These are phyloP conservation scores for Xylariaceae sp. DNA, from an alignment of 2,329 filamentous ascomycete genomes.

Conservation along the genomic window DNA sequence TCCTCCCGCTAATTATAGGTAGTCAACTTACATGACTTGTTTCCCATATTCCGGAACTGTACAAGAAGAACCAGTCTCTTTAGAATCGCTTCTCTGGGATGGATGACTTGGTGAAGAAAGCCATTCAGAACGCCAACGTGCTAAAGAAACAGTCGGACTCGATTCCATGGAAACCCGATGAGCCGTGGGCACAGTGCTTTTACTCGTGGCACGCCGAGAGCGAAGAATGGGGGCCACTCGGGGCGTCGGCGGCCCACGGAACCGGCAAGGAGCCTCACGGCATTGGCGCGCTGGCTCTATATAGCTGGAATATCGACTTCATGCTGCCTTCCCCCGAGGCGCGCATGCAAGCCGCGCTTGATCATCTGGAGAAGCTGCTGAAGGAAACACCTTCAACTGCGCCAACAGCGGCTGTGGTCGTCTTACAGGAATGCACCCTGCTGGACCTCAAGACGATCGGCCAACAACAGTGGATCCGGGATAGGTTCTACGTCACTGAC, in stretches of 20 bases:
- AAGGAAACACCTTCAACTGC: neutral
- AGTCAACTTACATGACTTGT: too few relatives aligned
- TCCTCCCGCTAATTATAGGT: too few relatives aligned
- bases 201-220: neutral
- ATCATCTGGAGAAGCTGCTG: conserved; percentile 17
- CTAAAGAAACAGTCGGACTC: neutral
- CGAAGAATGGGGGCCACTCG: neutral
- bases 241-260: neutral
- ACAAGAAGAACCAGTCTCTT: neutral
- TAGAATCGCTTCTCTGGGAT: neutral
- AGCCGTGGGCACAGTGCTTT: neutral
- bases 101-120: neutral
- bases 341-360: conserved; percentile 28
- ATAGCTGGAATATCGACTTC: conserved; percentile 35
- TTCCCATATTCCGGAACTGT: too few relatives aligned
- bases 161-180: neutral
- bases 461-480: conserved; percentile 41
- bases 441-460: conserved; percentile 43
- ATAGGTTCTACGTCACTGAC: conserved; percentile 46
- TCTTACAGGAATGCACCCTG: conserved; percentile 48
- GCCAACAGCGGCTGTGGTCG: conserved; percentile 38
- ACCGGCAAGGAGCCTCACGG: neutral
- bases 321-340: conserved; percentile 28
- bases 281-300: conserved; percentile 21
- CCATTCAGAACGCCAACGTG: neutral